These are phyloP conservation scores for Haberlea rhodopensis DNA, from an alignment of 257 asterid genomes.

Conservation along the genomic window DNA sequence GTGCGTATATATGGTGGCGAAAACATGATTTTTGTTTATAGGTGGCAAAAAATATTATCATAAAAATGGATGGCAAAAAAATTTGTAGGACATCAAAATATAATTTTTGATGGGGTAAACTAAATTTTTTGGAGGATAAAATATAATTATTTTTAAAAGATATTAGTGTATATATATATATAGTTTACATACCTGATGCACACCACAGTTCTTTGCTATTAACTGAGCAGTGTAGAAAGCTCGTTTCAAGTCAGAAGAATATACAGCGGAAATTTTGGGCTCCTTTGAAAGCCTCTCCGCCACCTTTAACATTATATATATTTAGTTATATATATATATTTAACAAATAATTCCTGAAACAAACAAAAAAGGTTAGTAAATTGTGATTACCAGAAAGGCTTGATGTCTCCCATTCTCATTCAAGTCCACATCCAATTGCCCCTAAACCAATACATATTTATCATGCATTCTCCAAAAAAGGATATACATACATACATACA, in stretches of 20 bases:
- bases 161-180: too few species aligned
- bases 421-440: slow-evolving; percentile 81
- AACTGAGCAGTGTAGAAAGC: slow-evolving; percentile 67
- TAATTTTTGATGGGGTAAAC: too few species aligned
- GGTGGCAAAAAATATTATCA: too few species aligned
- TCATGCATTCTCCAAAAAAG: slow-evolving; percentile 2
- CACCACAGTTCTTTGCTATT: slow-evolving; percentile 64
- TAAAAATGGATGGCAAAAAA: too few species aligned
- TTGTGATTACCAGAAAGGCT: slow-evolving; percentile 51
- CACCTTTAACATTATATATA: slow-evolving; percentile 41
- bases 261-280: slow-evolving; percentile 62
- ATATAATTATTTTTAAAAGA: too few species aligned
- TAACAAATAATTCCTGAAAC: slow-evolving; percentile 11
- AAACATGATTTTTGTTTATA: too few species aligned
- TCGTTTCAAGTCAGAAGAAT: slow-evolving; percentile 79
- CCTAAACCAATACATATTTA: slow-evolving; percentile 39
- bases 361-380: background rate
- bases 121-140: too few species aligned
- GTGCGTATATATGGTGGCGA: too few species aligned
- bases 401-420: slow-evolving; percentile 76
- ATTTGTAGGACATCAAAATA: too few species aligned
- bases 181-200: slow-evolving; percentile 76
- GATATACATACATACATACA: background rate
- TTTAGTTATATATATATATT: too few species aligned
- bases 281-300: slow-evolving; percentile 69